A percentile compares a stretch with the other conserved stretches of the same genome.
Conservation (phyloP, 163 green algal species). For the Prototheca cutis region DNA sequence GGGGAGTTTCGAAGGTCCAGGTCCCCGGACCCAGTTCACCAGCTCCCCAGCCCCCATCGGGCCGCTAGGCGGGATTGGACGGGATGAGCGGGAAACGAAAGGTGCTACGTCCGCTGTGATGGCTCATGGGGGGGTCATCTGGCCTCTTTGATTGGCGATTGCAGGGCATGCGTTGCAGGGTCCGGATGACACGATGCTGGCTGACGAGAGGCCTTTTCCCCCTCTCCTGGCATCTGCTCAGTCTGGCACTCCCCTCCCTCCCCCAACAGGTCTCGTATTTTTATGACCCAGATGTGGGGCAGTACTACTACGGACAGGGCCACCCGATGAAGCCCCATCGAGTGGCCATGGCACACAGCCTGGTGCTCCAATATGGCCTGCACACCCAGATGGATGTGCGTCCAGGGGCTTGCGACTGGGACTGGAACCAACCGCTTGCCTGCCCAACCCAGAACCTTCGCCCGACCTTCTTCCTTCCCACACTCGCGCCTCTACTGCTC, state of each 20-base stretch:
- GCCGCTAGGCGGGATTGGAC: too few relatives aligned
- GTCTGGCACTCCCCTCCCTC: too few relatives aligned
- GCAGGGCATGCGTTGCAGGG: too few relatives aligned
- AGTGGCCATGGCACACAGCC: conserved; percentile 71
- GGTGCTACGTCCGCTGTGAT: too few relatives aligned
- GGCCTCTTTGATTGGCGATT: too few relatives aligned
- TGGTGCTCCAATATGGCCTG: conserved; percentile 72
- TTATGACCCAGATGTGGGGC: conserved; percentile 32
- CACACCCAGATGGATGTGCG: conserved; percentile 55
- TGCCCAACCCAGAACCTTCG: background rate
- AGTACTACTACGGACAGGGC: conserved; percentile 81
- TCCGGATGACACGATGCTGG: background rate
- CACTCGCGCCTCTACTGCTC: too few relatives aligned
- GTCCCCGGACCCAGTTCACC: too few relatives aligned
- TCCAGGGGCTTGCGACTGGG: background rate
- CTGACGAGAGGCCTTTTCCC: background rate
- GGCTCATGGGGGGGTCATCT: too few relatives aligned
- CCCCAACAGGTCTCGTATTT: conserved; percentile 24
- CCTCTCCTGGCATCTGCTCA: background rate
- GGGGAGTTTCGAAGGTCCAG: too few relatives aligned
- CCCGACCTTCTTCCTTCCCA: background rate
- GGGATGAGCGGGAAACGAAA: too few relatives aligned
- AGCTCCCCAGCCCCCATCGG: too few relatives aligned
- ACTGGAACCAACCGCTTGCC: too few relatives aligned
- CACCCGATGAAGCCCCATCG: conserved; percentile 96